Conservation (phyloP, 208 protist species). For the Chromosphaera perkinsii region DNA sequence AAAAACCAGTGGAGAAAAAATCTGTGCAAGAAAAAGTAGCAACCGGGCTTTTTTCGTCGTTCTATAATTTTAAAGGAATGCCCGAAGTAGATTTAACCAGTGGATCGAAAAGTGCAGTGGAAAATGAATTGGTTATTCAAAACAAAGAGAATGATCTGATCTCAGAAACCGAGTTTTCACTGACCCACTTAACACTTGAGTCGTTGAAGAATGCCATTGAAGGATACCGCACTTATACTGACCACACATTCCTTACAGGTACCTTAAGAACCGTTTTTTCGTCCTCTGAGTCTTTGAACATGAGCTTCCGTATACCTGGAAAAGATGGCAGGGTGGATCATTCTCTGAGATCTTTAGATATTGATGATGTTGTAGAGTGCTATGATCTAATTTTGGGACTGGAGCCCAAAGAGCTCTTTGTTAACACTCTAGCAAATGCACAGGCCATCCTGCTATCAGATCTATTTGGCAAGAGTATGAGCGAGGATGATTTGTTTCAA, state of each 20-base stretch:
- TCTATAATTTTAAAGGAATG: no score
- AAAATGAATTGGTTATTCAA: no score
- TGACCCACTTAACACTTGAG: not conserved
- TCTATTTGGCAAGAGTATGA: constrained; percentile 1
- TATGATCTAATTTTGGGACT: constrained; percentile 12
- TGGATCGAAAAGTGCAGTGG: no score
- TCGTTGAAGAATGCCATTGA: constrained; percentile 6
- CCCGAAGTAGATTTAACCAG: no score
- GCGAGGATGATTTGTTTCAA: not conserved
- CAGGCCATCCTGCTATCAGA: constrained; percentile 13
- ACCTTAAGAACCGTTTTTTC: constrained; percentile 3
- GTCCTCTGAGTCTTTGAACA: not conserved
- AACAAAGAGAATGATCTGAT: no score
- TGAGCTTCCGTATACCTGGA: not conserved
- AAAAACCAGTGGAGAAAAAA: no score
- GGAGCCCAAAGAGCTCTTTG: constrained; percentile 15
- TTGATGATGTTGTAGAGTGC: not conserved
- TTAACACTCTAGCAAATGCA: not conserved
- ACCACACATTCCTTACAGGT: constrained; percentile 1
- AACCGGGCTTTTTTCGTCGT: no score
- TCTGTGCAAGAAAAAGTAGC: no score
- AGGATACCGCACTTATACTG: not conserved
- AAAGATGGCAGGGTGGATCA: not conserved
- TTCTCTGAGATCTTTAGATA: not conserved
- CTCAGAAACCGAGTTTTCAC: not conserved